Base-by-base conservation (phyloP, 257 asterid genomes). In the Rehmannia glutinosa region DNA sequence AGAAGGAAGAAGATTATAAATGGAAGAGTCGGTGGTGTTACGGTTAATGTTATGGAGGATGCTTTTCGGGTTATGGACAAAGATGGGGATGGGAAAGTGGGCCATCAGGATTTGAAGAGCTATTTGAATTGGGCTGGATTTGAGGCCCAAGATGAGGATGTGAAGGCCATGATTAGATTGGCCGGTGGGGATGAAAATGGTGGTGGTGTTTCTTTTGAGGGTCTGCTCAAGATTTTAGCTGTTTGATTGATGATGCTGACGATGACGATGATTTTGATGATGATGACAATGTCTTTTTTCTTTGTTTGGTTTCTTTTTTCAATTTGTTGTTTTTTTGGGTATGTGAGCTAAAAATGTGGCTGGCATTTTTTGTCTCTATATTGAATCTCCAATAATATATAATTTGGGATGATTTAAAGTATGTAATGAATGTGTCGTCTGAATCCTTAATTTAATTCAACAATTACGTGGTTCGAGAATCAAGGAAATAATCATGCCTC, bases 71-170 rank as follows among this genome's bases (percentile, higher is more conserved):
- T 79, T 5, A 93, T 93, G 94, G 99, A 93, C 43, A 90, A 74
- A 32, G 97, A 93, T 71, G 97, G 97, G 58, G 99, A 93, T 71
- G 97, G 99, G 8, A 83, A 76, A 21, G 96, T 93, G 1, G 96
- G 96, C 52, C 68, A 57, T 21, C 86, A 82, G 0, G 99, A 93
- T 72, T 63, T 93, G 72, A 88, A 71, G 83, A 64, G 62, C 8
- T 93, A 88, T 56, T 62, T 90, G 24, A 62, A 9, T 3, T 78
- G 75, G 86, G 96, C 95, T 23, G 97, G 99, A 10, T 78, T 93
- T 43, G 79, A 74, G 38, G 89, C 83, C 11, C 28, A 56, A 0
- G 96, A 93, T 33, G 99, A 93, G 42, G 99, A 90, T 57, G 77
- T 93, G n/a, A 69, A 57, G 72, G 95, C 96, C 12, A 93, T 93